Base-by-base conservation (phyloP, 2,329 filamentous ascomycete genomes). In the Talaromyces pinophilus region DNA sequence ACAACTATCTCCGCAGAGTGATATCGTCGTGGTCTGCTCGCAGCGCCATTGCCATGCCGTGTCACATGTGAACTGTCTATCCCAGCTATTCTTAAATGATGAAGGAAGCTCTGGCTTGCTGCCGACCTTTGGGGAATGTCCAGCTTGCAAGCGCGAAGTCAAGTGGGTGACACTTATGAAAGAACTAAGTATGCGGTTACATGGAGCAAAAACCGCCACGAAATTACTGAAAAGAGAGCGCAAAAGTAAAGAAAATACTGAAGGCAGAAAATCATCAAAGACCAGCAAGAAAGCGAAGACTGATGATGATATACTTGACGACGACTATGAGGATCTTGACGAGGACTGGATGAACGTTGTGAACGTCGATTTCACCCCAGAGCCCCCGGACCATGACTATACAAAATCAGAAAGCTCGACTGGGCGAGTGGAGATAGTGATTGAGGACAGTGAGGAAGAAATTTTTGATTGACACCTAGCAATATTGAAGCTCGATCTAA, bases 121-220 rank as follows among this genome's bases (percentile, higher is more conserved):
- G 1, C 94, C 94, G 0, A 82, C 86, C 1, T 75, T 82, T 40
- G 93, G 92, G 2, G 77, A 72, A 1, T 98, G 94, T 78, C 92
- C 92, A 0, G 80, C 80, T 22, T 98, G 94, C 74, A 78, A 83
- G 0, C 81, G 82, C 0, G 77, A 82, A 4, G 79, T 93, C 1
- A 76, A 82, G 61, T 98, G 94, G 94, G 82, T 84, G 0, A 86
- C 90, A 59, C 86, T 97, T 79, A 90, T 96, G 81, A 93, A 88
- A 74, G 93, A 96, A 75, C 78, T 96, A 71, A 95, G 86, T 61
- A 79, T 97, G 59, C 85, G 94, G 38, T 82, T 87, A 42, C 85
- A 92, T 28, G 93, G 90, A 0, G 78, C 84, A 64, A 90, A 90
- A 66, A 90, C 93, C 70, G 80, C 93, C 0, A 85, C 88, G 48